phyloP scores from a whole-genome alignment of 352 stramenopile genomes.

The Pythium graminicola region DNA sequence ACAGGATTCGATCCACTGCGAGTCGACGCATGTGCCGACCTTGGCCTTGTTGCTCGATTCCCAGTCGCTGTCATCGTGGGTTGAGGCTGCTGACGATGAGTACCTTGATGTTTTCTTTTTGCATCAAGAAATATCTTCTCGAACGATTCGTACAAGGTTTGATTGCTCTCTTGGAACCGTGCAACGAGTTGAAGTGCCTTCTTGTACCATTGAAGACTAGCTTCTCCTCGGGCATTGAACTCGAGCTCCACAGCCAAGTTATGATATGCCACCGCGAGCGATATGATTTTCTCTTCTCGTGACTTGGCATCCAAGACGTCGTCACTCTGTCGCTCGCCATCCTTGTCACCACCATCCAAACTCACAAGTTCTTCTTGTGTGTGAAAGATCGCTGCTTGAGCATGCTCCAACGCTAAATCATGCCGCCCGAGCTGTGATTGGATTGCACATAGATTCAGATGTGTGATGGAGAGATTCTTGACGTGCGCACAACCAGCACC shows the following conservation, averaged over 20 bases:
- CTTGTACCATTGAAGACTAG: constrained; percentile 81
- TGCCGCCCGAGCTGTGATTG: constrained; percentile 68
- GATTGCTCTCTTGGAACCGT: constrained; percentile 58
- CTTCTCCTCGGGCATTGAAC: constrained; percentile 60
- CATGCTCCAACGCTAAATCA: constrained; percentile 64
- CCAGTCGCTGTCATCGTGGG: constrained; percentile 13
- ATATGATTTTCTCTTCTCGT: constrained; percentile 69
- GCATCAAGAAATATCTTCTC: constrained; percentile 66
- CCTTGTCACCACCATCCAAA: constrained; percentile 27
- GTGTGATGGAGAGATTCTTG: constrained; percentile 74
- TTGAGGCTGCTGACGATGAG: neutral
- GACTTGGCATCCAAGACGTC: constrained; percentile 46
- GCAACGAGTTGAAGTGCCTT: constrained; percentile 65
- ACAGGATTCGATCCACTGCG: too few relatives aligned
- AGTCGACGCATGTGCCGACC: constrained; percentile 33
- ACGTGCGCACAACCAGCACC: constrained; percentile 45
- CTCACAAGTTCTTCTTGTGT: constrained; percentile 72
- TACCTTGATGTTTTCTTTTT: constrained; percentile 47
- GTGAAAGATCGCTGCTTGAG: constrained; percentile 75
- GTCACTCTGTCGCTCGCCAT: constrained; percentile 11
- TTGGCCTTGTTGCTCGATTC: constrained; percentile 22
- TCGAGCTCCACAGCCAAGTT: constrained; percentile 76
- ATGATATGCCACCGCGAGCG: constrained; percentile 71
- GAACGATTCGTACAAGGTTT: constrained; percentile 56
- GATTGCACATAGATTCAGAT: constrained; percentile 77